phyloP scores from a whole-genome alignment of 139 green algal species.

The Volvox reticuliferus region DNA sequence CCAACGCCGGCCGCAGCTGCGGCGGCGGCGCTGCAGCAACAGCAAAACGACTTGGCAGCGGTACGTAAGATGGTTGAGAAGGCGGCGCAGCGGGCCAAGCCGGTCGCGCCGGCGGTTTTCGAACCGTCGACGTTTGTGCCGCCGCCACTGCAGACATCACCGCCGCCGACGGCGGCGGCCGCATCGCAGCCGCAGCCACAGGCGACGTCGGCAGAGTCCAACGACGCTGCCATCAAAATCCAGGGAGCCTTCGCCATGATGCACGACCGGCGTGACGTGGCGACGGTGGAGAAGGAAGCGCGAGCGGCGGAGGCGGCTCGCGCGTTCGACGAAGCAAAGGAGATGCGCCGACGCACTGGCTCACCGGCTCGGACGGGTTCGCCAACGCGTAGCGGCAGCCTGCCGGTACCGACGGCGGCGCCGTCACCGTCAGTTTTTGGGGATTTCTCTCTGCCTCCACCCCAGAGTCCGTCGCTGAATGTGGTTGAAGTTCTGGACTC shows the following conservation, averaged over 20 bases:
- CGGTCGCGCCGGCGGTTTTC: background rate
- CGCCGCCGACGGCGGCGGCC: background rate
- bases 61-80: conserved; percentile 38
- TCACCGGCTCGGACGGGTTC: background rate
- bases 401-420: background rate
- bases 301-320: conserved; percentile 3
- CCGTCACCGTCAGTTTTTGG: background rate
- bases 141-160: background rate
- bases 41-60: conserved; percentile 24
- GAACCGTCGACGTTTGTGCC: conserved; percentile 24
- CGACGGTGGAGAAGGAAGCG: background rate
- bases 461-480: background rate
- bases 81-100: conserved; percentile 31
- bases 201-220: background rate
- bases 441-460: background rate
- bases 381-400: background rate
- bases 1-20: conserved; percentile 4
- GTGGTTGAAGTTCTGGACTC: conserved; percentile 33
- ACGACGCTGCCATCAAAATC: conserved; percentile 22
- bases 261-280: background rate
- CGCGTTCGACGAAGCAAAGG: conserved; percentile 21
- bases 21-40: background rate
- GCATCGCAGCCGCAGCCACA: background rate
- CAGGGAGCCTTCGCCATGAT: conserved; percentile 8
- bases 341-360: background rate